Percentiles rank a stretch among this genome's conserved stretches.
Conservation (phyloP, 2,329 filamentous ascomycete species). For the Botrytis fragariae region DNA sequence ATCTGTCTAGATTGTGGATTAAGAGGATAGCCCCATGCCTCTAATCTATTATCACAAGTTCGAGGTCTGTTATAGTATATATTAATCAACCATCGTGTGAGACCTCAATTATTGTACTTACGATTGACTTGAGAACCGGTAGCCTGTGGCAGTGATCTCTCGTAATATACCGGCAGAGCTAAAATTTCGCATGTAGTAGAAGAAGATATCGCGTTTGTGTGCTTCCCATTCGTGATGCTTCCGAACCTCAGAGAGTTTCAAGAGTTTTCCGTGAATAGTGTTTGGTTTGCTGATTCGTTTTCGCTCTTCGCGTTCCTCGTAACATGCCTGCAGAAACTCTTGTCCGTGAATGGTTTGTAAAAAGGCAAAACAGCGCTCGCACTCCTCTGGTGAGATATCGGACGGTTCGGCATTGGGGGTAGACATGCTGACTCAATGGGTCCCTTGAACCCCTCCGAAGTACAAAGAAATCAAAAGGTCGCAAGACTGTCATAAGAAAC, state of each 20-base stretch:
- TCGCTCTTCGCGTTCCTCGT: constrained; percentile 6
- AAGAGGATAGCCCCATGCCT: constrained; percentile 12
- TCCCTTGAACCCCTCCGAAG: not conserved
- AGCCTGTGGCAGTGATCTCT: not conserved
- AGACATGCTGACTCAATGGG: not conserved
- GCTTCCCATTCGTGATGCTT: constrained; percentile 13
- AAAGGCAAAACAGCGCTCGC: constrained; percentile 14
- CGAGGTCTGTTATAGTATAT: not conserved
- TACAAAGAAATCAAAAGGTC: not conserved
- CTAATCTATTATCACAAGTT: constrained; percentile 16
- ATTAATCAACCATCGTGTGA: not conserved
- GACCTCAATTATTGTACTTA: not conserved
- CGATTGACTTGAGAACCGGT: constrained; percentile 14
- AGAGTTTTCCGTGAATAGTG: not conserved
- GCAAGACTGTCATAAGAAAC: not conserved
- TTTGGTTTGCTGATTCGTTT: constrained; percentile 12
- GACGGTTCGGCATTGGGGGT: not conserved
- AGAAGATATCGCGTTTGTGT: constrained; percentile 7
- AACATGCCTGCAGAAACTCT: constrained; percentile 7
- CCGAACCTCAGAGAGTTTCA: not conserved
- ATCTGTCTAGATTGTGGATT: constrained; percentile 12
- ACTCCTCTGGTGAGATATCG: not conserved
- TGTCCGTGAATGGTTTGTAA: constrained; percentile 2
- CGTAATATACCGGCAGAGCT: constrained; percentile 9
- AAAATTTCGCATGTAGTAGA: constrained; percentile 7